A percentile compares a stretch with the other conserved stretches of the same genome.
These are phyloP conservation scores for Blastobotrys persicus DNA, from an alignment of 1,139 yeast genomes.

Conservation along the genomic window DNA sequence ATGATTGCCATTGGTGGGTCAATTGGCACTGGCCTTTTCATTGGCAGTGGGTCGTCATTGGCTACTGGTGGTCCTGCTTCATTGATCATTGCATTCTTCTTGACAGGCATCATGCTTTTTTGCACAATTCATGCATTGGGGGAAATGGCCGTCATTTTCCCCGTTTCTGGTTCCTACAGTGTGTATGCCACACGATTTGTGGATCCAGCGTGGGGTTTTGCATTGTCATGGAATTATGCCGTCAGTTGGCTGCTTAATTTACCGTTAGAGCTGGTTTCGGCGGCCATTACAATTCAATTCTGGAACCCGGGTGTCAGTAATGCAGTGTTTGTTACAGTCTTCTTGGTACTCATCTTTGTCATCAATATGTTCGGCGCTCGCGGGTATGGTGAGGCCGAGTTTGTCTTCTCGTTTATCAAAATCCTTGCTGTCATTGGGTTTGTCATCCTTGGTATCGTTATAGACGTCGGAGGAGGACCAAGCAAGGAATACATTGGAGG, in stretches of 20 bases:
- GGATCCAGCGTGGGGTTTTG: slow-evolving; percentile 78
- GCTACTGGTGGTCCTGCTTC: slow-evolving; percentile 79
- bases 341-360: slow-evolving; percentile 52
- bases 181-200: slow-evolving; percentile 68
- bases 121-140: slow-evolving; percentile 82
- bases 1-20: slow-evolving; percentile 84
- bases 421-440: slow-evolving; percentile 61
- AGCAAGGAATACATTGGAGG: slow-evolving; percentile 64
- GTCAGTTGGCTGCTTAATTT: slow-evolving; percentile 72
- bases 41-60: slow-evolving; percentile 74
- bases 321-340: slow-evolving; percentile 65
- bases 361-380: slow-evolving; percentile 67
- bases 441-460: slow-evolving; percentile 59
- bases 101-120: slow-evolving; percentile 69
- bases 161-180: slow-evolving; percentile 76
- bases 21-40: slow-evolving; percentile 74
- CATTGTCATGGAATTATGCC: slow-evolving; percentile 80
- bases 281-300: slow-evolving; percentile 66
- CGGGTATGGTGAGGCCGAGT: slow-evolving; percentile 73
- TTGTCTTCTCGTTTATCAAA: slow-evolving; percentile 54
- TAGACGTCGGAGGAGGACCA: slow-evolving; percentile 60
- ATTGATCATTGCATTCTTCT: slow-evolving; percentile 66
- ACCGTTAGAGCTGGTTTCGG: slow-evolving; percentile 75
- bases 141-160: slow-evolving; percentile 79
- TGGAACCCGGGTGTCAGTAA: slow-evolving; percentile 60